Evolutionary conservation across 2,329 filamentous ascomycete species (phyloP), one percentile per base, ranked within the genome.

Genomic region (Claviceps cyperi): DNA sequence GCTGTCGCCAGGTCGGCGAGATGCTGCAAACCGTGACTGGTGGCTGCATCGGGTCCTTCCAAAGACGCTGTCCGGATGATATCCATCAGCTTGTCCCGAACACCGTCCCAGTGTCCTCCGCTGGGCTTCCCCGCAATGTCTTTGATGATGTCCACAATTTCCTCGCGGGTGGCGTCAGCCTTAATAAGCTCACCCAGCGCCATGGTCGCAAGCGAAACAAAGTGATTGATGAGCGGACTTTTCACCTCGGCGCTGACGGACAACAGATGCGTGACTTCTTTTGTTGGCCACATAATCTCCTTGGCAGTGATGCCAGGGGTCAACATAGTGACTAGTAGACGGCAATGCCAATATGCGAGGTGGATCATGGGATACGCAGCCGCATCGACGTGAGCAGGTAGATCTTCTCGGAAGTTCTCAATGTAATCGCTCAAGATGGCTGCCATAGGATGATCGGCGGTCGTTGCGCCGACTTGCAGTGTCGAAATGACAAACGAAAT

Each of bases 261-360:
- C 35, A 86, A 67, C 47, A 84, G 70, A n/a, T 68, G 69, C 39
- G 76, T 71, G 5, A 81, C 71, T 57, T 81, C 75, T 52, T 73
- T 72, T 24, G 78, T 77, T 5, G 80, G 75, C 62, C 76, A 79
- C 19, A 84, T 65, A 15, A 82, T 70, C 52, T 83, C 76, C 2
- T 70, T 66, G 0, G 77, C 70, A 40, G 76, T 74, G 1, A 75
- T 70, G 11, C 71, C 71, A 1, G 77, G 73, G 38, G 75, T 76
- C 49, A 81, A 69, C 2, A 85, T 71, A 48, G 80, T 78, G 9
- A 78, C 72, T 17, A 87, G 69, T 8, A 86, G 70, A 53, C 80
- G 78, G 55, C 78, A 74, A 61, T 86, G 81, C 76, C 83, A 85
- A 64, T 84, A 86, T 17, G 76, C 76, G 22, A 87, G 70, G 56